phyloP scores from a whole-genome alignment of 2,329 filamentous ascomycete species.

The Fonsecaea monophora region DNA sequence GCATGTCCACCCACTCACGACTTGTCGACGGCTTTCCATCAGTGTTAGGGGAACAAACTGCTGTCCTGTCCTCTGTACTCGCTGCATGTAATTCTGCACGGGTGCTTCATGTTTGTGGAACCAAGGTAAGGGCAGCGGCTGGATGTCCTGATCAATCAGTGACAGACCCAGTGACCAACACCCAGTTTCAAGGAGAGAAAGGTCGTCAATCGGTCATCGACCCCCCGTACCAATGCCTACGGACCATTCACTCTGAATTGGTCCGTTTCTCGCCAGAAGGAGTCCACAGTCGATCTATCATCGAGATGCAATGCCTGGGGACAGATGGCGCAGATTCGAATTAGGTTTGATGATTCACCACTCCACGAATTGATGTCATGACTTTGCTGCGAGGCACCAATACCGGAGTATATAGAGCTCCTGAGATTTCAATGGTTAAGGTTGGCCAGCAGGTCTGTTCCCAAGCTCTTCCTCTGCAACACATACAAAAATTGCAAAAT shows the following conservation, averaged over 20 bases:
- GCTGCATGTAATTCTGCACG: background rate
- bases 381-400: background rate
- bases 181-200: too few species aligned
- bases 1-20: too few species aligned
- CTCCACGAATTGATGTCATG: slow-evolving; percentile 15
- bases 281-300: slow-evolving; percentile 7
- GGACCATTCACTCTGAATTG: background rate
- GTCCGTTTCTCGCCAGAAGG: background rate
- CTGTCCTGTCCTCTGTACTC: background rate
- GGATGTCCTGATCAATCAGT: background rate
- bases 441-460: background rate
- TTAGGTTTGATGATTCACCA: slow-evolving; percentile 13
- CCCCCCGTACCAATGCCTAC: background rate
- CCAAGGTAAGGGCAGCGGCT: background rate
- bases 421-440: background rate
- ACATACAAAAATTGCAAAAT: background rate
- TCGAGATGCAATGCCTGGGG: slow-evolving; percentile 10
- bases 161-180: too few species aligned
- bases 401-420: slow-evolving; percentile 1
- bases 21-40: background rate
- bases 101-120: background rate
- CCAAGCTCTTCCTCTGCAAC: background rate
- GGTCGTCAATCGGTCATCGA: background rate
- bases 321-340: background rate
- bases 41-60: background rate